Evolutionary conservation across 345 rosid species (phyloP), one percentile per base, ranked within the genome.

Genomic region (Eucalyptus cloeziana): DNA sequence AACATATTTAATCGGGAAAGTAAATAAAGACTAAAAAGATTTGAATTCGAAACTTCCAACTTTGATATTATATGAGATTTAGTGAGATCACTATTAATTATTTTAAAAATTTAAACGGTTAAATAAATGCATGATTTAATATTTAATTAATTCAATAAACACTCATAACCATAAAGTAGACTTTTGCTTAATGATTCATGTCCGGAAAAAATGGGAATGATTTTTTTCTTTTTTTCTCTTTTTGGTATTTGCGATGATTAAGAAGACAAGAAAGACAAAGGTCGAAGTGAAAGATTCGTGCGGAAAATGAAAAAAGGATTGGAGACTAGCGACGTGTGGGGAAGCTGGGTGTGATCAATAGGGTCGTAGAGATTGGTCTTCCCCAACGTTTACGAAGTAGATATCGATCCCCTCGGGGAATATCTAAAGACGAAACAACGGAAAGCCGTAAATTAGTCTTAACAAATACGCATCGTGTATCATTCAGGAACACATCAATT

Each of bases 371-470:
- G 67, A 58, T 25, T 21, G 67, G 15, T 25, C 67, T 58, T 58
- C n/a, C 16, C 91, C 93, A 4, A 91, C 91, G 24, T 91, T 91
- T 51, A 90, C 89, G 67, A 91, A 91, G 85, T 90, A 91, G 21
- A 91, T 90, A 11, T 91, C 91, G 22, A 91, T 90, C 45, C 91
- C 90, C 4, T 90, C 62, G 1, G 88, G 90, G 27, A 88, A 71
- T 86, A 87, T 30, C 91, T 88, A 76, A 40, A 69, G 44, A 62
- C 2, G 11, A 31, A 83, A 87, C 51, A 85, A 86, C 52, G 76
- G 64, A 54, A 51, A 43, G 10, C 56, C 10, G 33, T 85, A 14
- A 43, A 19, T 85, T 43, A 10, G 58, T 24, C 11, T n/a, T 16
- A 15, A 11, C 40, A 27, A 76, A 19, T 14, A 15, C 10, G 7